Conservation (phyloP, 2,329 filamentous ascomycete genomes). For the Chaetomium strumarium region DNA sequence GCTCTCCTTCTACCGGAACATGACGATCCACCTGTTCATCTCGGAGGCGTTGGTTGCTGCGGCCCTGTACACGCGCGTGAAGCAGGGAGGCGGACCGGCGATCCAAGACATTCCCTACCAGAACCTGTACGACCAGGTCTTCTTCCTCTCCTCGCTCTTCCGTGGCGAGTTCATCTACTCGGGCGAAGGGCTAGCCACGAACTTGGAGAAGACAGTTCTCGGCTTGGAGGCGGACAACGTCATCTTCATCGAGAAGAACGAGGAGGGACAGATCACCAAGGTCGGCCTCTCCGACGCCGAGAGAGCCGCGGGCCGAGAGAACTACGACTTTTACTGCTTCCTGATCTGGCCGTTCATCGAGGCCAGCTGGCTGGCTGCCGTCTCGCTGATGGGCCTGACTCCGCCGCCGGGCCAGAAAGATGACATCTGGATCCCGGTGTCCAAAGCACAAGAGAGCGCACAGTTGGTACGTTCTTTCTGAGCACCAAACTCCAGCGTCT, state of each 20-base stretch:
- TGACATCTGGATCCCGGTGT: slow-evolving; percentile 72
- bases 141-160: slow-evolving; percentile 90
- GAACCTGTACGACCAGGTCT: slow-evolving; percentile 70
- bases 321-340: slow-evolving; percentile 98
- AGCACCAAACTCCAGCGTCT: no score
- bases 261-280: slow-evolving; percentile 50
- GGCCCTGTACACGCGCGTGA: slow-evolving; percentile 85
- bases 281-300: slow-evolving; percentile 74
- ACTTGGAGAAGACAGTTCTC: slow-evolving; percentile 72
- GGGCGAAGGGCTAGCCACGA: slow-evolving; percentile 72
- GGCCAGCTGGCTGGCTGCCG: slow-evolving; percentile 83
- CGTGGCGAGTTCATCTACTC: slow-evolving; percentile 96
- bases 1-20: slow-evolving; percentile 96
- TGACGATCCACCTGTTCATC: slow-evolving; percentile 98
- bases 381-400: slow-evolving; percentile 79
- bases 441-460: slow-evolving; percentile 72
- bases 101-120: slow-evolving; percentile 72
- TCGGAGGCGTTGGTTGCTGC: slow-evolving; percentile 85
- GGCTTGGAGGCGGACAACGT: slow-evolving; percentile 75
- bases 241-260: slow-evolving; percentile 58
- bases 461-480: slow-evolving; percentile 56
- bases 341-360: slow-evolving; percentile 98
- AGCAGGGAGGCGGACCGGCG: slow-evolving; percentile 78
- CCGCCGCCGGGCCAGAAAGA: slow-evolving; percentile 56
- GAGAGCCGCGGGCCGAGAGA: slow-evolving; percentile 74